phyloP scores from a whole-genome alignment of 2,329 filamentous ascomycete genomes.

The Cladosporium velox region DNA sequence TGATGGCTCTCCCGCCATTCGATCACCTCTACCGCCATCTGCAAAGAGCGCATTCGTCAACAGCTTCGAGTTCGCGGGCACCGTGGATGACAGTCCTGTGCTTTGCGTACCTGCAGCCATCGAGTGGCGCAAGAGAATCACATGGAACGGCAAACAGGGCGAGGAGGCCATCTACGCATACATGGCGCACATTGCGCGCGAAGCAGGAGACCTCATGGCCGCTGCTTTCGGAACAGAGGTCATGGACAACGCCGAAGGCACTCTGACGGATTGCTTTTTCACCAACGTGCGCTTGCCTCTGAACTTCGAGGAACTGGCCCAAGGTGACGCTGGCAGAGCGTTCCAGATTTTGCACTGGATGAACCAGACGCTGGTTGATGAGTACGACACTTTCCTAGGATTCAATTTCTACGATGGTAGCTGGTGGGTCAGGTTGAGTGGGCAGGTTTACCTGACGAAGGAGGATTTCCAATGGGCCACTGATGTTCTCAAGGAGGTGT shows the following conservation, averaged over 20 bases:
- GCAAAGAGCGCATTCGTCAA: slow-evolving; percentile 62
- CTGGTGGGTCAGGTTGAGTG: slow-evolving; percentile 74
- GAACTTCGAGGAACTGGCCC: slow-evolving; percentile 40
- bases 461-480: slow-evolving; percentile 75
- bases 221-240: slow-evolving; percentile 67
- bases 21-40: slow-evolving; percentile 45
- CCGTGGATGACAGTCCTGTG: slow-evolving; percentile 71
- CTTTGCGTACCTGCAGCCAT: slow-evolving; percentile 72
- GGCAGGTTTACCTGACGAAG: slow-evolving; percentile 80
- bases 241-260: slow-evolving; percentile 65
- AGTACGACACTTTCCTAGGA: slow-evolving; percentile 73
- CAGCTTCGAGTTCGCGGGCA: slow-evolving; percentile 77
- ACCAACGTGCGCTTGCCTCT: slow-evolving; percentile 75
- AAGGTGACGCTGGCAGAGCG: slow-evolving; percentile 33
- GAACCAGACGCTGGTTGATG: slow-evolving; percentile 45
- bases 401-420: slow-evolving; percentile 61
- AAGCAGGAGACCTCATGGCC: slow-evolving; percentile 64
- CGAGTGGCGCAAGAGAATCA: slow-evolving; percentile 61
- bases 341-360: slow-evolving; percentile 46
- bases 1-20: slow-evolving; percentile 24
- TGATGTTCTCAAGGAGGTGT: slow-evolving; percentile 59
- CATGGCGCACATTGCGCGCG: slow-evolving; percentile 61
- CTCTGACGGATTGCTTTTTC: slow-evolving; percentile 68
- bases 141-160: slow-evolving; percentile 45
- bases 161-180: slow-evolving; percentile 71